Base-by-base conservation (phyloP, 2,329 filamentous ascomycete genomes). In the Beauveria asiatica region DNA sequence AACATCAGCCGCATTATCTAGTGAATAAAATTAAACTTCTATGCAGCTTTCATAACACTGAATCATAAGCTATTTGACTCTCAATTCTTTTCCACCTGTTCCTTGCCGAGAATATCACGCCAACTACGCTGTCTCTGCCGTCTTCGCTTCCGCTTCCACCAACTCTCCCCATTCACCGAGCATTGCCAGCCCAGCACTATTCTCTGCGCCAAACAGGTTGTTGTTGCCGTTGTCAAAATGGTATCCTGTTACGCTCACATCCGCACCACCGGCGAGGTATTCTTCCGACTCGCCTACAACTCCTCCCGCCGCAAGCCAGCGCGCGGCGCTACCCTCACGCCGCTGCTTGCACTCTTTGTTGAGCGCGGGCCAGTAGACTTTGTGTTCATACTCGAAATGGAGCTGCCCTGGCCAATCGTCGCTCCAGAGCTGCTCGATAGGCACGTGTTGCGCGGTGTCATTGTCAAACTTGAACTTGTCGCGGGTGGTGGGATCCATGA, bases 381-480 rank as follows among this genome's bases (percentile, higher is more conserved):
- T 76, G 75, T 99, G 94, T 68, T 96, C 89, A 72, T 99, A 99
- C 68, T 91, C 87, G 71, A 99, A 97, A 62, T 92, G 83, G 63
- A 96, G 83, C 54, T 90, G 83, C 60, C 94, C 93, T 52, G 86
- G 86, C 66, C 78, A 80, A 67, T 89, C 86, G 61, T 86, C 80
- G 67, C 85, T 87, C 86, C 91, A 89, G 57, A 99, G 83, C 72
- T 97, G 93, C 68, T 87, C 80, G 8, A 85, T 74, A 5, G 92
- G 92, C 21, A 99, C 88, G 72, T 92, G 90, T 65, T 89, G 79
- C 66, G 81, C 82, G 78, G 96, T 86, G 70, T 95, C 89, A 73
- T 96, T 91, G 78, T 97, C 97, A 81, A 96, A 97, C 78, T 94
- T 95, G 77, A 99, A 86, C 80, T 99, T 99, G 70, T 94, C 86